Evolutionary conservation across 2,329 filamentous ascomycete species (phyloP), one percentile per base, ranked within the genome.

Genomic region (Apiospora aurea): DNA sequence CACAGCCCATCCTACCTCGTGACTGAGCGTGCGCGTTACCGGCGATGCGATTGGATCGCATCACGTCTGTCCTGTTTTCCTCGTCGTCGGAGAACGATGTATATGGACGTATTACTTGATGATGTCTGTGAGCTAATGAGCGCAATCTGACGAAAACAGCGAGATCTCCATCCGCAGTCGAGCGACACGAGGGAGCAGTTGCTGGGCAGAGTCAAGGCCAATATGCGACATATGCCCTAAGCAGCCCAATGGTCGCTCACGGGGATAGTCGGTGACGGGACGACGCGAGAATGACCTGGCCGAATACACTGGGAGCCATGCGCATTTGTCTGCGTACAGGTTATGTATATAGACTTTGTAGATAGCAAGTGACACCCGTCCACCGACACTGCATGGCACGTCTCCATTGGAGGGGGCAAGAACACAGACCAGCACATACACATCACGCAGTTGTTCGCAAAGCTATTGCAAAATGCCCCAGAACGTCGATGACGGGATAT

Each of bases 141-240:
- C n/a, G n/a, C n/a, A n/a, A n/a, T n/a, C n/a, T n/a, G n/a, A n/a
- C n/a, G n/a, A n/a, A n/a, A 69, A 5, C 74, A 94, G 92, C 87
- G 92, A 73, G 89, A 89, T 68, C 83, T 94, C 16, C 83, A 91
- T 76, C 90, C 91, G 7, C 87, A 86, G 72, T 82, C 85, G 0
- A 85, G 86, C 10, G 88, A 91, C 71, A 90, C 88, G 8, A 87
- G 86, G 41, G 89, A 90, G 70, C 88, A 94, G 77, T 83, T 94
- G 6, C 76, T 94, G 18, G 91, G 93, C 76, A 86, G 92, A 73
- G 88, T 94, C 68, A 91, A 89, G 80, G 90, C 90, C 24, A 94
- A 94, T 77, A 84, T 94, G 85, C 76, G 79, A 72, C 76, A 77
- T 18, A 57, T 69, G 68, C 68, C 47, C 11, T 69, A 21, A 43